Evolutionary conservation across 2,329 filamentous ascomycete species (phyloP).

Genomic region (Fusarium xyrophilum): DNA sequence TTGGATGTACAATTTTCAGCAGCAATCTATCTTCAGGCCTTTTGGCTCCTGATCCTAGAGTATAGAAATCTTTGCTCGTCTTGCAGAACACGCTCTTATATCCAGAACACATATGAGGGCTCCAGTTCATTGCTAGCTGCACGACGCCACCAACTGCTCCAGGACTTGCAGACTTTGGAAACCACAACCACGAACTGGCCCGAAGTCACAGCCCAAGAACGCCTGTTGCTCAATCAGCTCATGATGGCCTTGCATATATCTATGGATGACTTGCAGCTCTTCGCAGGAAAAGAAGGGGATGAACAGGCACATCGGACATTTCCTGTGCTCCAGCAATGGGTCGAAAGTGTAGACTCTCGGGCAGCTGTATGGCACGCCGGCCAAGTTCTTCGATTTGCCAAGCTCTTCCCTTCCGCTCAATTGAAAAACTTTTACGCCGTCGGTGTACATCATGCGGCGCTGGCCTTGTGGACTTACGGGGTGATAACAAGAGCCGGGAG

Average conservation of each 20-base stretch:
- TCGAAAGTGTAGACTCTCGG: conserved; percentile 60
- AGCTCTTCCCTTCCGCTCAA: conserved; percentile 58
- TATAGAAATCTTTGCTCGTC: conserved; percentile 66
- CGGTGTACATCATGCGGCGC: conserved; percentile 70
- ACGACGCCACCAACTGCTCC: conserved; percentile 68
- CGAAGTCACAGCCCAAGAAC: conserved; percentile 55
- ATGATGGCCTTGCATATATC: conserved; percentile 70
- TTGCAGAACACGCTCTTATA: conserved; percentile 56
- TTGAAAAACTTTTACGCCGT: conserved; percentile 73
- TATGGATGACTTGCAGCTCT: conserved; percentile 70
- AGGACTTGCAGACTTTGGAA: conserved; percentile 60
- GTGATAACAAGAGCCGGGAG: conserved; percentile 58
- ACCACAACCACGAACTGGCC: conserved; percentile 52
- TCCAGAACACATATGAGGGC: conserved; percentile 48
- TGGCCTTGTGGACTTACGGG: conserved; percentile 74
- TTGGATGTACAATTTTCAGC: conserved; percentile 65
- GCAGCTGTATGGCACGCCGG: conserved; percentile 72
- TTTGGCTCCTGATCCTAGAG: conserved; percentile 71
- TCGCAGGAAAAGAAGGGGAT: conserved; percentile 71
- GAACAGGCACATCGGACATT: conserved; percentile 69
- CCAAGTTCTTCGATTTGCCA: conserved; percentile 68
- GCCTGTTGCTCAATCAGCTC: conserved; percentile 60
- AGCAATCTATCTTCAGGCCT: conserved; percentile 68
- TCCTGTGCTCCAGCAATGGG: conserved; percentile 66
- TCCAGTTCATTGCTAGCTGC: conserved; percentile 58